These are phyloP conservation scores for Amniculicola lignicola DNA, from an alignment of 495 filamentous ascomycete species.

Conservation along the genomic window DNA sequence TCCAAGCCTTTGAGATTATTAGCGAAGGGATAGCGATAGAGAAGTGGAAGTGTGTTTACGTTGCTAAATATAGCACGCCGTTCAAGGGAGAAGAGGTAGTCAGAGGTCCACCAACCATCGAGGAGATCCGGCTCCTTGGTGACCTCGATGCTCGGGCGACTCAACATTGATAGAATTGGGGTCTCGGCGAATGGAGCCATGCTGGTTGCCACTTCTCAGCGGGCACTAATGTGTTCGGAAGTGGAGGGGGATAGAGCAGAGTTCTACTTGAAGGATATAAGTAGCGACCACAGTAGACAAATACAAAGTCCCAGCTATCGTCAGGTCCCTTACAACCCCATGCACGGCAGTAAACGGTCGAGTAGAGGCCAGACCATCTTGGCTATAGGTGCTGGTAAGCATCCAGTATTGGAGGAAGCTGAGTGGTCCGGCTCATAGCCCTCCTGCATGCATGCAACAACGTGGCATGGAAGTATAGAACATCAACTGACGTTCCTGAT, in stretches of 20 bases:
- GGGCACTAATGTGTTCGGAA: too few species aligned
- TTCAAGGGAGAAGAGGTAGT: constrained; percentile 27
- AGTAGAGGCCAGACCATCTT: too few species aligned
- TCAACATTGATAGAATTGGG: constrained; percentile 2
- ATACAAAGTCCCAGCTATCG: too few species aligned
- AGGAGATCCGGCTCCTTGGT: constrained; percentile 32
- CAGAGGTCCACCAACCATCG: constrained; percentile 33
- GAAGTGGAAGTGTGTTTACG: neutral
- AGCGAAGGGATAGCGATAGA: neutral
- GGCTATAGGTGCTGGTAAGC: too few species aligned
- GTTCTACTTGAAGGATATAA: neutral
- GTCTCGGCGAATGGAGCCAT: constrained; percentile 17
- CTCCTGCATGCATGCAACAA: too few species aligned
- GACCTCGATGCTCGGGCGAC: constrained; percentile 12
- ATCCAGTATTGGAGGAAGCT: too few species aligned
- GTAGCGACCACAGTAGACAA: neutral
- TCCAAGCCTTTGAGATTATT: constrained; percentile 23
- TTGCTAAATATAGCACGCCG: constrained; percentile 34
- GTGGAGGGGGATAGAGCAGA: neutral
- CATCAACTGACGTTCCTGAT: too few species aligned
- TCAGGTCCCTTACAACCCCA: too few species aligned
- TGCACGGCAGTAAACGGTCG: too few species aligned
- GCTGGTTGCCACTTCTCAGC: neutral
- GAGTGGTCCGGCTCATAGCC: too few species aligned
- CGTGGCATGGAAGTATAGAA: too few species aligned